Base-by-base conservation (phyloP, 1,284 basidiomycete genomes). In the Microbotryum intermedium region DNA sequence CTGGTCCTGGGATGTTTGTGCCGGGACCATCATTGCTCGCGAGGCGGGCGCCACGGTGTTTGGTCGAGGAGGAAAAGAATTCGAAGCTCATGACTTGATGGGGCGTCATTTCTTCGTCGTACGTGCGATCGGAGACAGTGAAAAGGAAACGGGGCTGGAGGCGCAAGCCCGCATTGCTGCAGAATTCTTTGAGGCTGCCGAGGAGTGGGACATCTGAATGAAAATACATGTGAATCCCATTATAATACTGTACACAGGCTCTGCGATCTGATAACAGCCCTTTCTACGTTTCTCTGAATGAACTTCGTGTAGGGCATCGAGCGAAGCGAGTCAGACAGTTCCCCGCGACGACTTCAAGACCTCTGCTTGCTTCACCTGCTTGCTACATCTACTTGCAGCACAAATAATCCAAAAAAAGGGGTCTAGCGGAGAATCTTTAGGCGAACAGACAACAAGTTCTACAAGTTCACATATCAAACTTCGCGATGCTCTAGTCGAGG, bases 11-110 rank as follows among this genome's bases (percentile, higher is more conserved):
- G 73, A 77, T 61, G 76, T 70, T 1, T 73, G 85, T 78, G 85
- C 94, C 1, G 93, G 92, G 0, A 84, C 90, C n/a, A 85, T 93
- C 64, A 93, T 98, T 66, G 88, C 89, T 0, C 81, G 88, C 64
- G 94, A 97, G 74, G 89, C 93, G 0, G 91, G 91, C 7, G 83
- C 87, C 26, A 77, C 85, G 25, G 82, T 87, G 34, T 85, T 84
- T 28, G 89, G 52, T 26, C 59, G 34, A 47, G 25, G 39, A 55
- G 50, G 72, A 62, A 9, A 66, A 68, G 20, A 66, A 59, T 60
- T 67, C 57, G 26, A 62, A 62, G 57, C 53, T 18, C 23, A 70
- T 63, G 66, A 71, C 68, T 25, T 67, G 21, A 54, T 59, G 62
- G 54, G 70, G 20, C 65, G 68, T 56, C 66, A 70, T 58, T 72